Base-by-base conservation (phyloP, 495 filamentous ascomycete genomes). In the Aspergillus funiculosus region DNA sequence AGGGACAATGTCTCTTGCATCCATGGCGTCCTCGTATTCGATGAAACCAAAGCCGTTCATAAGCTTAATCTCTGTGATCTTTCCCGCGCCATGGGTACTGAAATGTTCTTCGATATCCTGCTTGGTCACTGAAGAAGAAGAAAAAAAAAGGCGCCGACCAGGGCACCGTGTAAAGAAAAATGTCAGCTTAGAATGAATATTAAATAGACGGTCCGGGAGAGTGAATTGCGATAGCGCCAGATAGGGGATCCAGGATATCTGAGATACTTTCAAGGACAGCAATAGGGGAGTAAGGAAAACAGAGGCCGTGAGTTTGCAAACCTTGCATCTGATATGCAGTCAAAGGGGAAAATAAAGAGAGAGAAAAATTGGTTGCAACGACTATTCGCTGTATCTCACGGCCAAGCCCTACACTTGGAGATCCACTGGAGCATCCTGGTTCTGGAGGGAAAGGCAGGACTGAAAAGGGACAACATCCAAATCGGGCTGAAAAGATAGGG, bases 1-100 rank as follows among this genome's bases (percentile, higher is more conserved):
- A 62, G 92, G 92, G 49, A 98, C 92, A 31, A 97, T 88, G 69
- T 97, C 92, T 53, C 89, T 83, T 48, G 92, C 94, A 75, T 97
- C 92, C 78, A 94, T 83, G 28, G 88, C 79, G 75, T 95, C 92
- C 63, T 96, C 91, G 67, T 97, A 98, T 65, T 98, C 94, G 61
- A 98, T 94, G 69, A 98, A 98, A 65, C 92, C 92, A 61, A 98
- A 98, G 52, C 92, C 92, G 64, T 94, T 95, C 94, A 97, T 98
- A 52, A 98, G 82, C 75, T 98, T 98, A 75, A 98, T 89, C 72
- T 98, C 92, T 46, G 83, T 91, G 56, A 98, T 96, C 65, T 94
- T 90, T 52, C 92, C 92, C 54, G 89, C 88, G 50, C 91, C 92
- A 80, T 95, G 87, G 58, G 80, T 87, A 57, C 84, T 84, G 70